phyloP scores from a whole-genome alignment of 306 rosid species.

The Prunus mira region DNA sequence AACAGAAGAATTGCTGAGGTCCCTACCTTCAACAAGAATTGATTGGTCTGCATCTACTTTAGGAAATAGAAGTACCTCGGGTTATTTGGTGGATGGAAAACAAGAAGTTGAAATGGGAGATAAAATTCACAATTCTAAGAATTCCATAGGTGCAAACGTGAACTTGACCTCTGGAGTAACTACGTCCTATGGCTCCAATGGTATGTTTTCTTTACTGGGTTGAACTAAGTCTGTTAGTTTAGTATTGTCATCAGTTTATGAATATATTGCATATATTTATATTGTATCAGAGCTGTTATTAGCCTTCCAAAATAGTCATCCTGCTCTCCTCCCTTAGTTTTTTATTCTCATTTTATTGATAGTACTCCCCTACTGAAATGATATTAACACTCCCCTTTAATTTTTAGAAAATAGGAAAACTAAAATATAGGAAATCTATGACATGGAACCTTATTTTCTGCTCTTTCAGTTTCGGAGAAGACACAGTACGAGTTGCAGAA shows the following conservation, averaged over 20 bases:
- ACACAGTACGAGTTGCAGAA: slow-evolving; percentile 37
- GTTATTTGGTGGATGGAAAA: slow-evolving; percentile 38
- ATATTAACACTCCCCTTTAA: neutral
- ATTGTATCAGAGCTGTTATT: neutral
- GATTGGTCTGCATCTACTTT: slow-evolving; percentile 55
- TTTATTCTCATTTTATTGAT: neutral
- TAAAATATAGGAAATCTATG: slow-evolving; percentile 21
- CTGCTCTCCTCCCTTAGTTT: neutral
- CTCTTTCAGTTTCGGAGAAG: slow-evolving; percentile 47
- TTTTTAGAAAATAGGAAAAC: slow-evolving; percentile 14
- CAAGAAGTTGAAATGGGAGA: slow-evolving; percentile 34
- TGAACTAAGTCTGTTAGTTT: slow-evolving; percentile 20
- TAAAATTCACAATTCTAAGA: slow-evolving; percentile 29
- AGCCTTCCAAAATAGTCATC: neutral
- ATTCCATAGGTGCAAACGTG: slow-evolving; percentile 33
- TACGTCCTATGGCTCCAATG: slow-evolving; percentile 27
- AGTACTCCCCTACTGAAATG: neutral
- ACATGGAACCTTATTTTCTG: slow-evolving; percentile 25
- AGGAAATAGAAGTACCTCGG: slow-evolving; percentile 42
- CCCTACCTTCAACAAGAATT: slow-evolving; percentile 65
- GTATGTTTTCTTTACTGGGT: slow-evolving; percentile 34
- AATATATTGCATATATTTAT: slow-evolving; percentile 3
- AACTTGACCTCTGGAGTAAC: slow-evolving; percentile 29
- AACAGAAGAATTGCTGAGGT: slow-evolving; percentile 85
- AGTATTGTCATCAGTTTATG: slow-evolving; percentile 11